Conservation (phyloP, 208 protist genomes). For the Trypanosomatidae sp. region DNA sequence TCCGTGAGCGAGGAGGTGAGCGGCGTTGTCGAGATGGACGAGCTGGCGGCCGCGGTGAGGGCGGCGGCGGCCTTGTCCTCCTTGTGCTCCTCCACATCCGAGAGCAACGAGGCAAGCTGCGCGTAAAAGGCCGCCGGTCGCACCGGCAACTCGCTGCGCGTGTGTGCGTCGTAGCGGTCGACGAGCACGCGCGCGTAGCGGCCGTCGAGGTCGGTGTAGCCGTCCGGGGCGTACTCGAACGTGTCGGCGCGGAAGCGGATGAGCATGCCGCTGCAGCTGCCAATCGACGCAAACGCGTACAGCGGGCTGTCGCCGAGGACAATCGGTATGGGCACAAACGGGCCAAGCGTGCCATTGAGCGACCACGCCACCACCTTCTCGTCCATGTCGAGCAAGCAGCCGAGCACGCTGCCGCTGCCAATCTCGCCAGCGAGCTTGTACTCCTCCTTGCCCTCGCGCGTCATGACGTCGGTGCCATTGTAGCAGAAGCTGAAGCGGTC, state of each 20-base stretch:
- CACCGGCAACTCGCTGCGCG: slow-evolving; percentile 29
- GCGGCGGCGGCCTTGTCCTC: slow-evolving; percentile 6
- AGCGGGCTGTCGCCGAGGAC: slow-evolving; percentile 21
- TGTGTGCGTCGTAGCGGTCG: slow-evolving; percentile 12
- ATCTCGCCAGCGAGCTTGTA: slow-evolving; percentile 58
- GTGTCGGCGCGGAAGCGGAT: slow-evolving; percentile 44
- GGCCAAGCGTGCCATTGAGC: slow-evolving; percentile 56
- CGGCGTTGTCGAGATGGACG: slow-evolving; percentile 5
- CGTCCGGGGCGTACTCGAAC: slow-evolving; percentile 76
- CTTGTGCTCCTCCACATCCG: slow-evolving; percentile 42
- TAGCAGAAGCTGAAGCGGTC: slow-evolving; percentile 79
- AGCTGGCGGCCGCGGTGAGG: slow-evolving; percentile 2
- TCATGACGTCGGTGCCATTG: slow-evolving; percentile 59
- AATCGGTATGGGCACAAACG: slow-evolving; percentile 66
- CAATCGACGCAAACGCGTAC: slow-evolving; percentile 76
- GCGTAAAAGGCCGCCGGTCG: slow-evolving; percentile 58
- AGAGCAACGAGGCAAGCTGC: slow-evolving; percentile 73
- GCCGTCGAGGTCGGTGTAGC: slow-evolving; percentile 68
- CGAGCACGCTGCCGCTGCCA: slow-evolving; percentile 38
- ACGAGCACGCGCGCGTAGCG: slow-evolving; percentile 44
- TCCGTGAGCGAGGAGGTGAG: slow-evolving; percentile 5
- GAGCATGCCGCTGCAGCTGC: slow-evolving; percentile 61
- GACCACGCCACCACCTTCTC: slow-evolving; percentile 70
- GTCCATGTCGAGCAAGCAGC: slow-evolving; percentile 76
- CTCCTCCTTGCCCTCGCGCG: slow-evolving; percentile 54